Evolutionary conservation across 352 stramenopile species (phyloP).

Genomic region (Blastocystis sp.): DNA sequence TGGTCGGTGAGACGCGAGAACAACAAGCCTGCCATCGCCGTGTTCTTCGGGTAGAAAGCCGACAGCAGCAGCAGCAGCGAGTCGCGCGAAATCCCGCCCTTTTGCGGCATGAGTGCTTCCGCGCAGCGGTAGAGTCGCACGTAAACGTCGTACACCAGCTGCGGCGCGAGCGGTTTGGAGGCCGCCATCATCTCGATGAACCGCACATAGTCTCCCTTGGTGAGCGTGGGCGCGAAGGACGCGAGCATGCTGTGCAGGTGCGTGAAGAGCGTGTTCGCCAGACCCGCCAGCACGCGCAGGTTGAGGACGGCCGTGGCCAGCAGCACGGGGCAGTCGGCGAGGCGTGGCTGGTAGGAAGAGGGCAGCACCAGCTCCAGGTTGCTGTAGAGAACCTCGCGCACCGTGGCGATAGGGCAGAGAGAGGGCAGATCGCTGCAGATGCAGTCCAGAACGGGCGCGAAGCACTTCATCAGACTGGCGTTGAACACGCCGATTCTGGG

Average conservation of each 20-base stretch:
- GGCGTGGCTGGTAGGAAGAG: constrained; percentile 1
- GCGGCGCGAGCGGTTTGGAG: not conserved
- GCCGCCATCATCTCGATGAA: constrained; percentile 7
- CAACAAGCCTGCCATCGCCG: not conserved
- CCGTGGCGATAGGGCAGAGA: not conserved
- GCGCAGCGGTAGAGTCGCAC: not conserved
- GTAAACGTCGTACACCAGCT: constrained; percentile 17
- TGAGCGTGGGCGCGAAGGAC: not conserved
- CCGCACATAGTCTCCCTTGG: not conserved
- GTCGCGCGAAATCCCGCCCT: not conserved
- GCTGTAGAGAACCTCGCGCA: constrained; percentile 1
- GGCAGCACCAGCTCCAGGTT: constrained; percentile 12
- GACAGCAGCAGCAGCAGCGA: constrained; percentile 17
- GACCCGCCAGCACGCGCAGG: constrained; percentile 12
- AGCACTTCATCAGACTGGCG: not conserved
- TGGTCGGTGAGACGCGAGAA: not conserved
- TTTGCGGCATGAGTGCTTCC: not conserved
- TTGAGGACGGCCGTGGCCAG: not conserved
- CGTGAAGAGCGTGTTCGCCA: constrained; percentile 34
- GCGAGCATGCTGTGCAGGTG: not conserved
- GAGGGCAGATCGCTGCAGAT: not conserved
- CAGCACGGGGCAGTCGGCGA: constrained; percentile 11
- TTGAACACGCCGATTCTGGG: constrained; percentile 20
- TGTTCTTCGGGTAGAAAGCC: constrained; percentile 31
- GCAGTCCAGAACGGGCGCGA: not conserved